These are phyloP conservation scores for Chlorophyllum brunneum DNA, from an alignment of 768 basidiomycete genomes.

Conservation along the genomic window DNA sequence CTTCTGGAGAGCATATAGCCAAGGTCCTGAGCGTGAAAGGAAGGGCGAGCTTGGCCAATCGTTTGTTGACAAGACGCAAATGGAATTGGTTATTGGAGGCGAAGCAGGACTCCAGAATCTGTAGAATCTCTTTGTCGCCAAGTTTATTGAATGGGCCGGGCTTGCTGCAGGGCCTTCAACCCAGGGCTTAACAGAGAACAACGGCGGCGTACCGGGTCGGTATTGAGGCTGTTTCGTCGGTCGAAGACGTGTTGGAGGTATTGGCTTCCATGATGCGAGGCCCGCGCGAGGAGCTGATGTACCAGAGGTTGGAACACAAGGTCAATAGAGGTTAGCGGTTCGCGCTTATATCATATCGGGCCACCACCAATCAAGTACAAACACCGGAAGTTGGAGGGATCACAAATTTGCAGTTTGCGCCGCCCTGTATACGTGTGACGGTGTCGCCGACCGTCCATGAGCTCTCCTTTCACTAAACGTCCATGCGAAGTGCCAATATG, in stretches of 20 bases:
- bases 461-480: slow-evolving; percentile 28
- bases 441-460: background rate
- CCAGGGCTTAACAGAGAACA: too few species aligned
- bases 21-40: slow-evolving; percentile 15
- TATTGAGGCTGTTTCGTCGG: too few species aligned
- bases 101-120: slow-evolving; percentile 10
- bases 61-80: slow-evolving; percentile 18
- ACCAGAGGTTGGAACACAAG: too few species aligned
- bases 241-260: too few species aligned
- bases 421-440: background rate
- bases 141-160: slow-evolving; percentile 10
- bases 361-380: slow-evolving; percentile 5
- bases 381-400: slow-evolving; percentile 8
- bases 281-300: too few species aligned
- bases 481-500: slow-evolving; percentile 69
- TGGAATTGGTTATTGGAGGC: background rate
- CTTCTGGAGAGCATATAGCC: slow-evolving; percentile 14
- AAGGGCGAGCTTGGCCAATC: slow-evolving; percentile 15
- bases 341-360: background rate
- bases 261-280: too few species aligned
- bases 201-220: too few species aligned
- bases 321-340: too few species aligned
- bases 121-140: slow-evolving; percentile 10
- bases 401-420: slow-evolving; percentile 2
- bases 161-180: too few species aligned